Base-by-base conservation (phyloP, 805 yeast genomes). In the Monosporozyma solicola region DNA sequence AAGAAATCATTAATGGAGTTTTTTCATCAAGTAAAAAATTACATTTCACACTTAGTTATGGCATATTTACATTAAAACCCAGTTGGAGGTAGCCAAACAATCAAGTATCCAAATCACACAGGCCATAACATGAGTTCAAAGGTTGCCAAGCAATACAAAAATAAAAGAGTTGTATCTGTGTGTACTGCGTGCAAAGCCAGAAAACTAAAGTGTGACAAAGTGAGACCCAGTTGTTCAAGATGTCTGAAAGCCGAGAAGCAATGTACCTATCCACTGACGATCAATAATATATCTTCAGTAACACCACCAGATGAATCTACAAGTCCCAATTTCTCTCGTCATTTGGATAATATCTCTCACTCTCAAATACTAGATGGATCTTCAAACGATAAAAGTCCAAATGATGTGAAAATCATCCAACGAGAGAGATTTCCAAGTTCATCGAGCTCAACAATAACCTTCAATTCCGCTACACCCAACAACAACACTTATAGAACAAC, bases 151-250 rank as follows among this genome's bases (percentile, higher is more conserved):
- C 43, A 7, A 3, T 39, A 39, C 8, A 39, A 11, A 39, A 39
- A 39, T 11, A 39, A 11, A 13, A 52, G 61, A 46, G 55, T 53
- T 15, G 46, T 57, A 1, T 51, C 50, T 24, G 62, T 60, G 5
- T 61, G 65, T 49, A 27, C 56, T 8, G 39, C 50, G 10, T 61
- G 65, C 41, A 57, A 48, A 22, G 48, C 47, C 9, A 52, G 56
- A 24, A 61, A 61, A 41, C 29, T 54, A 2, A 61, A 56, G 52
- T 62, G 66, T 53, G 63, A 60, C 43, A 61, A 61, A 52, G 29
- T 20, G 16, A 48, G 61, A 32, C 66, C 66, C 3, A 20, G 20
- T 24, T 62, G 65, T 52, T 47, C 54, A 5, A 46, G 59, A 39
- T 62, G 65, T 39, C 46, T 27, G 31, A 54, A 52, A 15, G 48